Conservation (phyloP, 23 red algal species). For the Gracilaria gracilis region DNA sequence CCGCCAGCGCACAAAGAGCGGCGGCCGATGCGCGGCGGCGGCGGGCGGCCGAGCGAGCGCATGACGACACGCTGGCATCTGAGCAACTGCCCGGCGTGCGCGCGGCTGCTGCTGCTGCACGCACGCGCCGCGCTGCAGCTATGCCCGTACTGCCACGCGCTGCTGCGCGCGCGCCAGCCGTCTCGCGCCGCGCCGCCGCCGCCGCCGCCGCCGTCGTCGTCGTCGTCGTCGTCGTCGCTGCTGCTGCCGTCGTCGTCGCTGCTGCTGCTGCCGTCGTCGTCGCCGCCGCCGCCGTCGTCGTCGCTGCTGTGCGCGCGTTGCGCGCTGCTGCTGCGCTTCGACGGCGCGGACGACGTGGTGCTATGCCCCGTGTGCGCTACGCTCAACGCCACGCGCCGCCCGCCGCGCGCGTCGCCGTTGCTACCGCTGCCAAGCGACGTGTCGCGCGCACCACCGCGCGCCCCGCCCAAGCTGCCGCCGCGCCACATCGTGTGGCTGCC, state of each 20-base stretch:
- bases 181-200: no score
- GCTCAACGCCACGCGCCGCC: background rate
- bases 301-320: constrained; percentile 30
- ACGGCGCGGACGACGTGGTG: background rate
- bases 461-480: constrained; percentile 41
- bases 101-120: constrained; percentile 31
- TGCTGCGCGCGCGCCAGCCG: background rate
- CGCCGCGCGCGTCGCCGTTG: background rate
- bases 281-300: background rate
- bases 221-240: background rate
- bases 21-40: constrained; percentile 4
- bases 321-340: constrained; percentile 31
- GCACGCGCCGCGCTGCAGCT: constrained; percentile 18
- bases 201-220: background rate
- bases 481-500: constrained; percentile 51
- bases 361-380: constrained; percentile 34
- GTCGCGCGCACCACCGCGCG: background rate
- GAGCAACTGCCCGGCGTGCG: constrained; percentile 43
- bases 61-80: background rate
- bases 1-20: background rate
- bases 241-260: constrained; percentile 6
- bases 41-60: background rate
- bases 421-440: constrained; percentile 1
- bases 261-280: no score
- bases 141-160: constrained; percentile 34